Conservation (phyloP, 768 basidiomycete genomes). For the Podaxis mareebaensis region DNA sequence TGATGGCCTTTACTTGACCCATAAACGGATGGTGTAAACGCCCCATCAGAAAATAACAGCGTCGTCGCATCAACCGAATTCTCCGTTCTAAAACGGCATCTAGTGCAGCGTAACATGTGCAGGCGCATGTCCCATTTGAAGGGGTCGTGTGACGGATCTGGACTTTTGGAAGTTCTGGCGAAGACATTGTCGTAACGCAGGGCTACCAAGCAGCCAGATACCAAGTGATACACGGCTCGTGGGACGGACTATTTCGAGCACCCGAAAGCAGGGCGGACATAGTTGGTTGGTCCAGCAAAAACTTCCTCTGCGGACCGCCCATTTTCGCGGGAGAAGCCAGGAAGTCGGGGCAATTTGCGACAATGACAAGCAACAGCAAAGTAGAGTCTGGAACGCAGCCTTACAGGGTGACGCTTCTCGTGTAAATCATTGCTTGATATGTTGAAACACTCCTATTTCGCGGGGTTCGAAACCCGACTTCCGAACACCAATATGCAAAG, state of each 20-base stretch:
- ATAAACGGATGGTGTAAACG: background rate
- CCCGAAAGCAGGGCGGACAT: background rate
- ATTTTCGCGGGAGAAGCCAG: conserved; percentile 4
- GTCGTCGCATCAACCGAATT: background rate
- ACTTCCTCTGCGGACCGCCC: background rate
- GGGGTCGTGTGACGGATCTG: conserved; percentile 3
- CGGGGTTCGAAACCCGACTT: conserved; percentile 1
- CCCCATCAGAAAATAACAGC: conserved; percentile 11
- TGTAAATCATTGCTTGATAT: conserved; percentile 8
- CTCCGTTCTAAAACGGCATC: background rate
- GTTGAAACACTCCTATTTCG: conserved; percentile 1
- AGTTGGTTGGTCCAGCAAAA: background rate
- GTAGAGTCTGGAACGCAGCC: background rate
- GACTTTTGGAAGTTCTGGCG: background rate
- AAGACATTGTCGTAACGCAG: background rate
- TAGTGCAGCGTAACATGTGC: background rate
- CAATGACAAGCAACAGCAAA: background rate
- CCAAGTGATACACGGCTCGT: background rate
- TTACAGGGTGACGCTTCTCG: background rate
- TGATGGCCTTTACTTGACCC: conserved; percentile 2
- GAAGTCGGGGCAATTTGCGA: background rate
- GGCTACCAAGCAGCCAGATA: background rate
- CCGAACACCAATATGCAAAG: background rate
- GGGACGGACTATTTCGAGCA: conserved; percentile 1
- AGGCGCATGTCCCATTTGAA: background rate